These are phyloP conservation scores for Cryptomeria japonica DNA, from an alignment of 75 land plant species.

Conservation along the genomic window DNA sequence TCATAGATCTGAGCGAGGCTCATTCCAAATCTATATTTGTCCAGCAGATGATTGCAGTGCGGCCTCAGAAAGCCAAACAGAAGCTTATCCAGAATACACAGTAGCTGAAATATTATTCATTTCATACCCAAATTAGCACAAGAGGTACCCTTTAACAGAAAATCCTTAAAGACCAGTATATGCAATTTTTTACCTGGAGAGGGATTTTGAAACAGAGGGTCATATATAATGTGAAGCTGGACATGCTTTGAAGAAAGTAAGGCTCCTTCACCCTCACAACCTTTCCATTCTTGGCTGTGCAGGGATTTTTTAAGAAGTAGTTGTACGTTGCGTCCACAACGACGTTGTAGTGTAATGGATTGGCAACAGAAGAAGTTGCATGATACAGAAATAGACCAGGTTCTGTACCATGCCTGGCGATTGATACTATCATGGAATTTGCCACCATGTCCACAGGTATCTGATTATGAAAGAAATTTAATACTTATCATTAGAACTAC, in stretches of 20 bases:
- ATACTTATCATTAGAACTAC: not conserved
- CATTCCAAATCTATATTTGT: not conserved
- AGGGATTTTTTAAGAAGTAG: slow-evolving; percentile 42
- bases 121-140: not conserved
- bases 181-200: slow-evolving; percentile 6
- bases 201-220: slow-evolving; percentile 19
- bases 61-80: not conserved
- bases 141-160: not conserved
- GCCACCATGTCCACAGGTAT: slow-evolving; percentile 76
- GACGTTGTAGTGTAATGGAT: slow-evolving; percentile 35
- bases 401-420: slow-evolving; percentile 35
- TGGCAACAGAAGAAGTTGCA: slow-evolving; percentile 45
- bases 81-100: not conserved
- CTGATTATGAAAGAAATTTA: slow-evolving; percentile 22
- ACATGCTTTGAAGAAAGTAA: slow-evolving; percentile 22
- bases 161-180: not conserved
- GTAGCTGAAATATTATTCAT: not conserved
- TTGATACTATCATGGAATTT: slow-evolving; percentile 54
- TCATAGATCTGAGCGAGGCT: not conserved
- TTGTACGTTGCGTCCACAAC: slow-evolving; percentile 23
- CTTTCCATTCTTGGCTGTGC: slow-evolving; percentile 37
- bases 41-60: not conserved
- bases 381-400: slow-evolving; percentile 34
- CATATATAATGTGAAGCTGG: slow-evolving; percentile 23
- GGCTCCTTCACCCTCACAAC: slow-evolving; percentile 13